A percentile compares a stretch with the other conserved stretches of the same genome.
Conservation (phyloP, 768 basidiomycete species). For the Rhodosporidiobolus sp. region DNA sequence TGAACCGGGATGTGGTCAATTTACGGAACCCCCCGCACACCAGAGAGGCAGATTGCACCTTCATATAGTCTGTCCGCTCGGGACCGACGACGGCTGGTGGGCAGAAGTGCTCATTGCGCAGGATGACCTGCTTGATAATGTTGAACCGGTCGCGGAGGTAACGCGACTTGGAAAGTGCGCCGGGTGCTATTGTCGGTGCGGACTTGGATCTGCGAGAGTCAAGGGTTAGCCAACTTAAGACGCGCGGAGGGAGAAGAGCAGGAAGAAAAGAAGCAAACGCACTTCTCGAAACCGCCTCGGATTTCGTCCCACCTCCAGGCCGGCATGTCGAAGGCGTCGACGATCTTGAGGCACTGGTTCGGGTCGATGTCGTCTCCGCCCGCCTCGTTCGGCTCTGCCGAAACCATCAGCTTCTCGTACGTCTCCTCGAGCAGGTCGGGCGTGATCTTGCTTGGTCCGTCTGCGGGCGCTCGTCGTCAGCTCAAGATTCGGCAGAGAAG, state of each 20-base stretch:
- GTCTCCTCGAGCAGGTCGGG: constrained; percentile 35
- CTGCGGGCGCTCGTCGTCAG: not conserved
- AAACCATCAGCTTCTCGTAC: constrained; percentile 37
- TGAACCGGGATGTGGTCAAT: not conserved
- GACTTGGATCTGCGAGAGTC: constrained; percentile 53
- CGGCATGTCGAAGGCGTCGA: constrained; percentile 95
- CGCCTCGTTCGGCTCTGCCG: constrained; percentile 4
- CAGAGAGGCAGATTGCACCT: constrained; percentile 55
- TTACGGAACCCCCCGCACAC: too few relatives aligned
- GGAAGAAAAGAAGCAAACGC: constrained; percentile 43
- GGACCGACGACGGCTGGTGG: constrained; percentile 82
- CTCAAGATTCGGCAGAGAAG: not conserved
- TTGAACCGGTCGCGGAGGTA: constrained; percentile 80
- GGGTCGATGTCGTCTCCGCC: constrained; percentile 57
- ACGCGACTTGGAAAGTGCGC: constrained; percentile 73
- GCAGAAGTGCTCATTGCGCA: constrained; percentile 95
- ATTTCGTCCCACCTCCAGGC: constrained; percentile 85
- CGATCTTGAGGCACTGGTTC: constrained; percentile 72
- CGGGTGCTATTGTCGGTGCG: constrained; percentile 69
- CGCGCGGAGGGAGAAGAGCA: not conserved
- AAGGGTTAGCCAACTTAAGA: not conserved
- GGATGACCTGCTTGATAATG: constrained; percentile 85
- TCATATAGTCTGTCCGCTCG: constrained; percentile 81
- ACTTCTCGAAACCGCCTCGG: constrained; percentile 85
- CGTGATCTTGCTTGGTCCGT: constrained; percentile 38